Percentiles rank a stretch among this genome's conserved stretches.
Conservation (phyloP, 2,329 filamentous ascomycete genomes). For the Aureobasidium zeae region DNA sequence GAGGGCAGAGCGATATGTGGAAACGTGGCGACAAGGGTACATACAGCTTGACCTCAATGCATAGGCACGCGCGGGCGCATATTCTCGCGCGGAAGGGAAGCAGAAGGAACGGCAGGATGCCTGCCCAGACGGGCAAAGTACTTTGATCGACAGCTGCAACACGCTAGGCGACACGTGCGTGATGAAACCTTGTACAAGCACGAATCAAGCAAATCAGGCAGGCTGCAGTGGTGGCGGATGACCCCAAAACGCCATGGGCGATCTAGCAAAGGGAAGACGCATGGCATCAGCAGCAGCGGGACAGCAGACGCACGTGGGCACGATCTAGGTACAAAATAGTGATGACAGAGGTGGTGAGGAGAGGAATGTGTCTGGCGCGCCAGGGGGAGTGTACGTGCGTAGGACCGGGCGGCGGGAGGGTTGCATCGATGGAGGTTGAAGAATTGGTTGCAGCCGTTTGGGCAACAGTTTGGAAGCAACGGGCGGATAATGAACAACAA, state of each 20-base stretch:
- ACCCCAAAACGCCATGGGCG: slow-evolving; percentile 11
- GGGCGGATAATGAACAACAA: slow-evolving; percentile 13
- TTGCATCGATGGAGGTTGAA: not conserved
- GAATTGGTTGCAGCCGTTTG: slow-evolving; percentile 8
- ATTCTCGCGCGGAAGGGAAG: too few relatives aligned
- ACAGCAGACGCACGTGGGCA: not conserved
- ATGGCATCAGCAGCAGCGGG: slow-evolving; percentile 4
- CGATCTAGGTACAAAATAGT: not conserved
- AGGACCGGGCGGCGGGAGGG: slow-evolving; percentile 3
- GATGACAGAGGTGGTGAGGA: not conserved
- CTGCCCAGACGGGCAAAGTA: slow-evolving; percentile 8
- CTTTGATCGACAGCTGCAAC: slow-evolving; percentile 9
- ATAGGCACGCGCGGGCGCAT: too few relatives aligned
- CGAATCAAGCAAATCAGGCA: slow-evolving; percentile 15
- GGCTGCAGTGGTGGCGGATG: slow-evolving; percentile 15
- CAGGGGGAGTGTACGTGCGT: slow-evolving; percentile 3
- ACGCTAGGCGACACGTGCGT: slow-evolving; percentile 13
- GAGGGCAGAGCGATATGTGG: too few relatives aligned
- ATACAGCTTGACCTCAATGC: too few relatives aligned
- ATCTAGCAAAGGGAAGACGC: slow-evolving; percentile 7
- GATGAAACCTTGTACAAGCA: slow-evolving; percentile 2
- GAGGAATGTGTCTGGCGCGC: not conserved
- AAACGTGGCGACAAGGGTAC: too few relatives aligned
- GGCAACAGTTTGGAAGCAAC: slow-evolving; percentile 9
- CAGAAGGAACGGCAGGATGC: too few relatives aligned